Evolutionary conservation across 805 yeast species (phyloP), one percentile per base, ranked within the genome.

Genomic region (Pichia deserticola): DNA sequence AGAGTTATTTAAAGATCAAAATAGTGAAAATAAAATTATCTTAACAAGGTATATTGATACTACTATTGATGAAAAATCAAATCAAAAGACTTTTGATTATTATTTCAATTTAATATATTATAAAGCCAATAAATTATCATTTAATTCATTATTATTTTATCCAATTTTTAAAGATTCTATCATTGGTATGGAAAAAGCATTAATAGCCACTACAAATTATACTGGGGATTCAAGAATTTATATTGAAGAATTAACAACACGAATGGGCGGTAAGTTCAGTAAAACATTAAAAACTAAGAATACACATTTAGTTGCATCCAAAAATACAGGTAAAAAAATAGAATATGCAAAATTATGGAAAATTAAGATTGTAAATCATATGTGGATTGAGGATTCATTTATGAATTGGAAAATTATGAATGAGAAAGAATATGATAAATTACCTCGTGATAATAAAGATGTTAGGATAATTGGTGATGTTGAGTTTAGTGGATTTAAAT

Each of bases 321-420:
- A 73, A 35, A 75, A 85, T 0, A 62, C 61, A 13, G 97, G 99
- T 2, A 78, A 75, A 49, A 92, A 92, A 66, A 88, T 77, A 59
- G 76, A 75, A 10, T 88, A 89, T 15, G 95, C 93, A 0, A 61
- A 70, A 36, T 74, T 75, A 53, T 89, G 97, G 96, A 56, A 65
- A 3, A 67, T 87, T 27, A 73, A 74, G 33, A 71, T 84, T 2
- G 82, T 87, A 1, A 89, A 86, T 60, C 96, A 89, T 65, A 60
- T 82, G 12, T 92, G 99, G 99, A 66, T 92, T 12, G 98, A 92
- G 60, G 90, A 86, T 48, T 77, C 89, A 40, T 92, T 75, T 54
- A 70, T 76, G 0, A 65, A 73, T 42, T 86, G 93, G 90, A 68
- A 66, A 45, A 55, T 73, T 5, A 73, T 76, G 55, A 78, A 81